Evolutionary conservation across 345 rosid species (phyloP).

Genomic region (Eucalyptus pauciflora): DNA sequence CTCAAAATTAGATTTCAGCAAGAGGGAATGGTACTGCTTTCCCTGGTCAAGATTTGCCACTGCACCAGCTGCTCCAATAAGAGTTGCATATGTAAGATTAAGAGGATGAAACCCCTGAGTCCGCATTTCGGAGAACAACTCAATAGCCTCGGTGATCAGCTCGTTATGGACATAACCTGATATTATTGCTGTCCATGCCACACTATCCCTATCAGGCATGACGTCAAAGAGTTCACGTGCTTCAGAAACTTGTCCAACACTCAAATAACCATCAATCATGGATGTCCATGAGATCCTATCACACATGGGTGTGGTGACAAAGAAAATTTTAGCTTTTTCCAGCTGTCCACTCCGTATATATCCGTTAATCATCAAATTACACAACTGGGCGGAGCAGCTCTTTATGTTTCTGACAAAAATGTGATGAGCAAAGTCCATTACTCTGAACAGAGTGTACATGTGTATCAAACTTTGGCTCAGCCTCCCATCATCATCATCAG

Average conservation of each 20-base stretch:
- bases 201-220: conserved; percentile 38
- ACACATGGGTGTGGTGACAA: conserved; percentile 15
- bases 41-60: conserved; percentile 51
- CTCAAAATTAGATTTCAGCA: conserved; percentile 24
- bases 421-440: conserved; percentile 37
- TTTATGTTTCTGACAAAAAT: conserved; percentile 16
- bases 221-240: conserved; percentile 16
- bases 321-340: conserved; percentile 32
- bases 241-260: conserved; percentile 10
- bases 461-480: conserved; percentile 54
- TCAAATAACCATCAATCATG: conserved; percentile 37
- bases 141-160: conserved; percentile 26
- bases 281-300: conserved; percentile 51
- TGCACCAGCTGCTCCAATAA: conserved; percentile 67
- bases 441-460: conserved; percentile 51
- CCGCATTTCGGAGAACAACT: conserved; percentile 22
- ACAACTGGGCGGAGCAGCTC: conserved; percentile 15
- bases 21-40: conserved; percentile 41
- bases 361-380: conserved; percentile 33
- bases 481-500: conserved; percentile 49
- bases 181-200: conserved; percentile 53
- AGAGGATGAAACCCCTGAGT: conserved; percentile 19
- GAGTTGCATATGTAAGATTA: conserved; percentile 20
- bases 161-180: conserved; percentile 44
- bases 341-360: conserved; percentile 25